Percentiles rank a stretch among this genome's conserved stretches.
Conservation (phyloP, 2,329 filamentous ascomycete species). For the Conoideocrella luteorostrata region DNA sequence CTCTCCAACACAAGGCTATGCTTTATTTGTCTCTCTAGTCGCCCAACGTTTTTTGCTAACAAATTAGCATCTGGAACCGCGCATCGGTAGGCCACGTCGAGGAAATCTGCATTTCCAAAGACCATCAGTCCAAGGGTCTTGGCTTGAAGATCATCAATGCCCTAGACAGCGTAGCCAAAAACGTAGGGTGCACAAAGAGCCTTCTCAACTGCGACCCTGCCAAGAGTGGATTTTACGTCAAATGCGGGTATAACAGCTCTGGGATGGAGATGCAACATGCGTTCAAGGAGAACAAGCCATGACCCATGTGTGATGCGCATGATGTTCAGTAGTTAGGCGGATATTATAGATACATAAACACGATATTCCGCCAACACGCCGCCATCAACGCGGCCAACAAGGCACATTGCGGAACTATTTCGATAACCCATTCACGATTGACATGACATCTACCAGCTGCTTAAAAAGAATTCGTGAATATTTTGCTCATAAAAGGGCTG, state of each 20-base stretch:
- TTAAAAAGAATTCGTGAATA: no score
- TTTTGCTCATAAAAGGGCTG: no score
- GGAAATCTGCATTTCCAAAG: constrained; percentile 73
- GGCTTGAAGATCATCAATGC: constrained; percentile 72
- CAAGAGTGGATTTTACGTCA: constrained; percentile 70
- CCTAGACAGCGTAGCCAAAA: constrained; percentile 64
- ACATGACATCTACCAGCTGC: no score
- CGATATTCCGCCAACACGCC: no score
- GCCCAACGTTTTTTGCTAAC: background rate
- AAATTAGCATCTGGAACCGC: constrained; percentile 55
- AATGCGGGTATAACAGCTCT: constrained; percentile 17
- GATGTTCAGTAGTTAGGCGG: no score
- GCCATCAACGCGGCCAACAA: no score
- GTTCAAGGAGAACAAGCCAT: constrained; percentile 1
- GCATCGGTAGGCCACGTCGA: constrained; percentile 73
- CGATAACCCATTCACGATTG: no score
- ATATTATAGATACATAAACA: no score
- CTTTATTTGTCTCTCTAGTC: no score
- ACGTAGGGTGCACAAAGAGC: constrained; percentile 73
- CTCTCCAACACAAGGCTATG: no score
- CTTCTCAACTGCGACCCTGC: constrained; percentile 74
- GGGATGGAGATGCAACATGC: constrained; percentile 16
- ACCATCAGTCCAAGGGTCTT: constrained; percentile 76
- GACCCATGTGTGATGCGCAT: background rate
- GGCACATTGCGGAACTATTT: no score